A percentile compares a stretch with the other conserved stretches of the same genome.
These are phyloP conservation scores for Entonaema liquescens DNA, from an alignment of 495 filamentous ascomycete genomes.

Conservation along the genomic window DNA sequence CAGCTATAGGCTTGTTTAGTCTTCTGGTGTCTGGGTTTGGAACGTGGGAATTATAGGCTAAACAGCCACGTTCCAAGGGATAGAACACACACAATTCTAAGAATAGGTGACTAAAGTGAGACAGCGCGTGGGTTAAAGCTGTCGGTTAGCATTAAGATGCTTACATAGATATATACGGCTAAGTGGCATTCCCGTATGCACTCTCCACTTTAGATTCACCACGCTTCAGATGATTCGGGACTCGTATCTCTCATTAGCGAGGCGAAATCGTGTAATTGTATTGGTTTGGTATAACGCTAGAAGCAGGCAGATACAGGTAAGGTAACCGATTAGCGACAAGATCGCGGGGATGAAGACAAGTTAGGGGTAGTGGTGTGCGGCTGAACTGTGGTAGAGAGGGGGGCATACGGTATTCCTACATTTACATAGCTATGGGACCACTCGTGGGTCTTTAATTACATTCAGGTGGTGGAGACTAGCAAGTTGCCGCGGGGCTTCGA, in stretches of 20 bases:
- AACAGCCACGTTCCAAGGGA: slow-evolving; percentile 4
- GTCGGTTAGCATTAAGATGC: neutral
- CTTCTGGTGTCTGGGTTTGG: neutral
- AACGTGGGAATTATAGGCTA: slow-evolving; percentile 7
- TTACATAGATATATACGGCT: neutral
- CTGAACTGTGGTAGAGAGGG: slow-evolving; percentile 9
- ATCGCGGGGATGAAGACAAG: slow-evolving; percentile 23
- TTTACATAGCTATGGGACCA: neutral
- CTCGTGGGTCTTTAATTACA: slow-evolving; percentile 12
- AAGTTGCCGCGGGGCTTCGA: neutral
- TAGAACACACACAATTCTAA: neutral
- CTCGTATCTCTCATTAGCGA: neutral
- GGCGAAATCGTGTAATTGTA: neutral
- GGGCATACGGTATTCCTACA: no score
- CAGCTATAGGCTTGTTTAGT: neutral
- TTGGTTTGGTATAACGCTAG: neutral
- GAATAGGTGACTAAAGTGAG: neutral
- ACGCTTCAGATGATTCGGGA: neutral
- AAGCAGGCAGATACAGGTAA: neutral
- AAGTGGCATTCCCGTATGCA: neutral
- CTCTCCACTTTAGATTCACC: neutral
- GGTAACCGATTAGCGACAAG: slow-evolving; percentile 33
- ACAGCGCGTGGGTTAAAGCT: neutral
- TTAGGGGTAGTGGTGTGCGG: slow-evolving; percentile 23
- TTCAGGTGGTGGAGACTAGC: neutral